These are phyloP conservation scores for Cladophialophora psammophila DNA, from an alignment of 2,329 filamentous ascomycete species.

Conservation along the genomic window DNA sequence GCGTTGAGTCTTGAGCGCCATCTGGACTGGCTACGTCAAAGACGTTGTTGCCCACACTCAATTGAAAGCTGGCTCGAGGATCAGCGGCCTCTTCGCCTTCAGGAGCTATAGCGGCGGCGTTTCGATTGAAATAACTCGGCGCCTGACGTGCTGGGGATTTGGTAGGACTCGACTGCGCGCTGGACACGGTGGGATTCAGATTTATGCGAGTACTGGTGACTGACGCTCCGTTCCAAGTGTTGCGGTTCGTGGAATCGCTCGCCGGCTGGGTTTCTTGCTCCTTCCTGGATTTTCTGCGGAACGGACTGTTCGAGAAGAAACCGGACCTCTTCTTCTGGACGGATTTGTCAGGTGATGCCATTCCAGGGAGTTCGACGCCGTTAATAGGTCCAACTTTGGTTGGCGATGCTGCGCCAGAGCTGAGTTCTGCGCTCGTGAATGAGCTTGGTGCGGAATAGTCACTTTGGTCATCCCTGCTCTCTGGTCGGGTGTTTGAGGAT, in stretches of 20 bases:
- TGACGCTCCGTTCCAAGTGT: slow-evolving; percentile 59
- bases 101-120: slow-evolving; percentile 41
- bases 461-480: slow-evolving; percentile 86
- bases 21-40: slow-evolving; percentile 89
- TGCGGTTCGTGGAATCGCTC: slow-evolving; percentile 52
- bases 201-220: slow-evolving; percentile 38
- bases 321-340: slow-evolving; percentile 76
- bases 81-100: slow-evolving; percentile 86
- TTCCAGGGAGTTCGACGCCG: slow-evolving; percentile 51
- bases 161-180: slow-evolving; percentile 53
- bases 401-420: slow-evolving; percentile 76
- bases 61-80: slow-evolving; percentile 86
- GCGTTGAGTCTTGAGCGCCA: slow-evolving; percentile 57
- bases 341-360: slow-evolving; percentile 67
- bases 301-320: slow-evolving; percentile 93
- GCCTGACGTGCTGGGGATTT: slow-evolving; percentile 48
- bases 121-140: slow-evolving; percentile 48
- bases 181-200: slow-evolving; percentile 41
- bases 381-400: slow-evolving; percentile 62
- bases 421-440: slow-evolving; percentile 82
- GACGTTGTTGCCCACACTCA: slow-evolving; percentile 95
- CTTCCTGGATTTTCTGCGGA: slow-evolving; percentile 86
- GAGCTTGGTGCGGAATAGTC: slow-evolving; percentile 90
- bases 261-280: slow-evolving; percentile 65
- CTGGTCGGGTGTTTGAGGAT: slow-evolving; percentile 75